These are phyloP conservation scores for Talaromyces sp. DNA, from an alignment of 2,329 filamentous ascomycete species.

Conservation along the genomic window DNA sequence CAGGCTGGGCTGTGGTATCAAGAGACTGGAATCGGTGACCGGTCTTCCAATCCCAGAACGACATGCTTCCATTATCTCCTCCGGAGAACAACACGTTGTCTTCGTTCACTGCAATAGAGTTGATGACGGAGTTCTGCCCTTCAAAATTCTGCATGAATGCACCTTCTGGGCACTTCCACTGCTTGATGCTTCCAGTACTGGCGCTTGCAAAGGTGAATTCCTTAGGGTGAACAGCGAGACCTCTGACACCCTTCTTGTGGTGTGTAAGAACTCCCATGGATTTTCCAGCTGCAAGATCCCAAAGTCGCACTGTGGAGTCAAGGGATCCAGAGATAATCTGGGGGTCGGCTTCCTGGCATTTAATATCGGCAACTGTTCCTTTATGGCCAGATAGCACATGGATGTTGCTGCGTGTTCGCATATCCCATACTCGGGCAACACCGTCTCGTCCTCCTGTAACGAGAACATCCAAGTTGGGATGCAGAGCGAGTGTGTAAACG, in stretches of 20 bases:
- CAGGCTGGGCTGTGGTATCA: slow-evolving; percentile 89
- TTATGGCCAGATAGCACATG: slow-evolving; percentile 91
- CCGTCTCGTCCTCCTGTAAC: slow-evolving; percentile 94
- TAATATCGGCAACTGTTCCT: slow-evolving; percentile 79
- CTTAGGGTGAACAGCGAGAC: slow-evolving; percentile 75
- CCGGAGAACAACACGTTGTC: slow-evolving; percentile 94
- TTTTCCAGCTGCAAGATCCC: slow-evolving; percentile 95
- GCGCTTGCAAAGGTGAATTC: slow-evolving; percentile 96
- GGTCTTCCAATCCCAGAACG: slow-evolving; percentile 99
- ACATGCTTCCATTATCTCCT: slow-evolving; percentile 91
- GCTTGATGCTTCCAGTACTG: slow-evolving; percentile 91
- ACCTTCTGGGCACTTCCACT: slow-evolving; percentile 98
- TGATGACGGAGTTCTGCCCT: slow-evolving; percentile 94
- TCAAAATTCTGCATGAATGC: slow-evolving; percentile 99
- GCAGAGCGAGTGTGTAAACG: slow-evolving; percentile 88
- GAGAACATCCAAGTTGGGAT: slow-evolving; percentile 89
- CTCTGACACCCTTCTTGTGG: slow-evolving; percentile 94
- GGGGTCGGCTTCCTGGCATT: slow-evolving; percentile 93
- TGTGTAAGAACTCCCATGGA: slow-evolving; percentile 94
- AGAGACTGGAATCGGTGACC: slow-evolving; percentile 85
- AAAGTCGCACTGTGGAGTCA: slow-evolving; percentile 84
- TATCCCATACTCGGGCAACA: slow-evolving; percentile 95
- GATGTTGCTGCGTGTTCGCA: slow-evolving; percentile 92
- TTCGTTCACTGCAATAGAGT: slow-evolving; percentile 86
- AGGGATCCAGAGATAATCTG: slow-evolving; percentile 93